Evolutionary conservation across 1,284 basidiomycete species (phyloP).

Genomic region (Peniophora sp.): DNA sequence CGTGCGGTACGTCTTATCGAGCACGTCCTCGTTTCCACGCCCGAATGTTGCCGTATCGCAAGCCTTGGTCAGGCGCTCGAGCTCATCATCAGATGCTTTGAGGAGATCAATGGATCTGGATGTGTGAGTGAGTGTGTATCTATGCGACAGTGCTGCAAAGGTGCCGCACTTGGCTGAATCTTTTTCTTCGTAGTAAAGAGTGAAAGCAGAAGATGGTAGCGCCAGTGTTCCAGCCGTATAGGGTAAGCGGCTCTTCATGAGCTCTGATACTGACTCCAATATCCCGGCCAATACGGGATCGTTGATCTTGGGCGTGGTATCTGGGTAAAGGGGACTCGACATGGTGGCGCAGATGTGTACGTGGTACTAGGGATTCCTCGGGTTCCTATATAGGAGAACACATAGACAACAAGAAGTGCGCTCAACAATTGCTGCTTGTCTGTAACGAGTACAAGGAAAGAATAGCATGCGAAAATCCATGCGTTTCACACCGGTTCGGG

Average conservation of each 20-base stretch:
- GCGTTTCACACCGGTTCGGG: no score
- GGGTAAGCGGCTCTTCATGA: neutral
- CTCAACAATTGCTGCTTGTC: no score
- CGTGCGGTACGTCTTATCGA: slow-evolving; percentile 12
- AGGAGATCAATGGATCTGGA: neutral
- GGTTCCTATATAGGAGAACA: no score
- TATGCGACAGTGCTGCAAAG: neutral
- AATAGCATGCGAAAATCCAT: no score
- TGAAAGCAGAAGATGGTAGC: slow-evolving; percentile 2
- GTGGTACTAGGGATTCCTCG: no score
- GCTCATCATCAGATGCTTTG: slow-evolving; percentile 1
- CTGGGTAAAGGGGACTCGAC: no score
- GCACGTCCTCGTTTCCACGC: slow-evolving; percentile 5
- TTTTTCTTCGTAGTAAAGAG: slow-evolving; percentile 4
- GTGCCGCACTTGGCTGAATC: neutral
- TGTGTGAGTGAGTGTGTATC: neutral
- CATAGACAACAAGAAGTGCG: no score
- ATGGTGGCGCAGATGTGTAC: no score
- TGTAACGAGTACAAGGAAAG: no score
- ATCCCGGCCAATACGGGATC: no score
- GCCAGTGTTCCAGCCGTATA: slow-evolving; percentile 2
- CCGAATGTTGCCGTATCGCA: slow-evolving; percentile 11
- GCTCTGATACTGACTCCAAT: no score
- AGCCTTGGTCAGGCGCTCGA: slow-evolving; percentile 4
- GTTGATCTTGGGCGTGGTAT: no score